phyloP scores from a whole-genome alignment of 1,139 yeast species.

The Candida sp. region DNA sequence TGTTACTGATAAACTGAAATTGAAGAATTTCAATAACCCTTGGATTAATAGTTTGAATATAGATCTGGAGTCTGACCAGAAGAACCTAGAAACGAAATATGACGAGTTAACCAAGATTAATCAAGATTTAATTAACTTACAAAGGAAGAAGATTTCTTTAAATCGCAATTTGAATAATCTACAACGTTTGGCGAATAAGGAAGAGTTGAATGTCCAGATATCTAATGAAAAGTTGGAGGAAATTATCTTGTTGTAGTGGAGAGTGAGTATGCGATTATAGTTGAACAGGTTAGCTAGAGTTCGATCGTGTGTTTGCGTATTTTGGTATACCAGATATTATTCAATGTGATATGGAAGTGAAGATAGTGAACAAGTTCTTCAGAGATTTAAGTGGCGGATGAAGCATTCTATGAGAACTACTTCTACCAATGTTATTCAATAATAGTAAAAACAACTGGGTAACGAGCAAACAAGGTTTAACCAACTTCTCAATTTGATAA shows the following conservation, averaged over 20 bases:
- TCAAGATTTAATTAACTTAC: constrained; percentile 23
- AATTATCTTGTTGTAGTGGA: constrained; percentile 32
- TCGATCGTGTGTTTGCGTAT: no score
- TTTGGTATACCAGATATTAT: no score
- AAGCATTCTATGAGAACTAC: no score
- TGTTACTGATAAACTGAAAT: constrained; percentile 6
- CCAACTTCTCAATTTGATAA: no score
- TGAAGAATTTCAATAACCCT: constrained; percentile 20
- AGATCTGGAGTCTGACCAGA: constrained; percentile 17
- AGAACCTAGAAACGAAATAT: constrained; percentile 16
- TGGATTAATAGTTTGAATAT: constrained; percentile 25
- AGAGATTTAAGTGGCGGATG: no score
- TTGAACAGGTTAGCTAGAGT: no score
- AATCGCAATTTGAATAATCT: constrained; percentile 19
- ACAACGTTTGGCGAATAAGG: constrained; percentile 28
- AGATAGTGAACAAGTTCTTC: no score
- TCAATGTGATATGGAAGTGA: no score
- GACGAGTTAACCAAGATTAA: constrained; percentile 19
- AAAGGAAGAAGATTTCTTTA: constrained; percentile 18
- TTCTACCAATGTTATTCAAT: no score
- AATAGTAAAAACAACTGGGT: no score
- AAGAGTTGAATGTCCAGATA: constrained; percentile 33
- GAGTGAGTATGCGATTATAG: no score
- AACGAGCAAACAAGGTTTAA: no score
- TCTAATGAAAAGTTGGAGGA: constrained; percentile 43